Evolutionary conservation across 169 alveolate species (phyloP).

Genomic region (Eimeria sp.): DNA sequence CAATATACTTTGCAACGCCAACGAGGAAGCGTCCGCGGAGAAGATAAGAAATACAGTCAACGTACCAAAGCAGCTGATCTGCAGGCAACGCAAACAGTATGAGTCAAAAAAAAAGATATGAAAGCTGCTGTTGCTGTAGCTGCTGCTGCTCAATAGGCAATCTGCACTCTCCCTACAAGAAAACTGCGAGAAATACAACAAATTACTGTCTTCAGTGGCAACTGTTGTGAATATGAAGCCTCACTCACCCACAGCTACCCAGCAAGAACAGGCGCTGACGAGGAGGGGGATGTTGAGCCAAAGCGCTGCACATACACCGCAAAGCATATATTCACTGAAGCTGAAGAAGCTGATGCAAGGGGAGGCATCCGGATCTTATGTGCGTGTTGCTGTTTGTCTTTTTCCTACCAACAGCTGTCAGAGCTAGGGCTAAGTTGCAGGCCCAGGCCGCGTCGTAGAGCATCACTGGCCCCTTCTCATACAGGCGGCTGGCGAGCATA

Average conservation of each 20-base stretch:
- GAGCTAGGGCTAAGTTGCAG: constrained; percentile 29
- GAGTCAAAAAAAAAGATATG: not conserved
- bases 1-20: constrained; percentile 31
- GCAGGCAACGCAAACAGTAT: not conserved
- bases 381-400: not conserved
- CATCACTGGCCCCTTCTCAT: constrained; percentile 58
- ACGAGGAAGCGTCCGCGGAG: constrained; percentile 48
- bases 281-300: constrained; percentile 60
- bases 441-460: constrained; percentile 68
- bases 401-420: constrained; percentile 32
- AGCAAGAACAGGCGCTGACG: constrained; percentile 57
- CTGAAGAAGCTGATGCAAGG: no score
- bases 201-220: not conserved
- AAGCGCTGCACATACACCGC: constrained; percentile 44
- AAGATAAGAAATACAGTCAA: not conserved
- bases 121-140: no score
- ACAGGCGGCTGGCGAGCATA: constrained; percentile 44
- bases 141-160: not conserved
- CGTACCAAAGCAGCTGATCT: constrained; percentile 63
- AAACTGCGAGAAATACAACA: not conserved
- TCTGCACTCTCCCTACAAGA: not conserved
- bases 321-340: not conserved
- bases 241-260: constrained; percentile 52
- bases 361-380: not conserved
- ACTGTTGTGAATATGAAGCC: not conserved